These are phyloP conservation scores for Aspergillus sclerotialis DNA, from an alignment of 2,329 filamentous ascomycete genomes.

Conservation along the genomic window DNA sequence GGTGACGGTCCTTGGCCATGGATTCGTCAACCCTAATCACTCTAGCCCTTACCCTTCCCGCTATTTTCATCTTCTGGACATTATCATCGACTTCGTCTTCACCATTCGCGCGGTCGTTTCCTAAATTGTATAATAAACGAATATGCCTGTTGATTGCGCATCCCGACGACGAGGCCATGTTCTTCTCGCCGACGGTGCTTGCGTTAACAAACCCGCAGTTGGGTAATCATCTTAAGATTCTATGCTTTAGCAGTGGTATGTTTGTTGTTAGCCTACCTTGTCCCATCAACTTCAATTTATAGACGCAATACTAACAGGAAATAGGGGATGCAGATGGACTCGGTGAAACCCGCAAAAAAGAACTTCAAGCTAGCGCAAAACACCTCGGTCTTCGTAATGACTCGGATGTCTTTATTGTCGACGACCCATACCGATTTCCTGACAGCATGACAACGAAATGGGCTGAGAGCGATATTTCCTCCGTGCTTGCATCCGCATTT, in stretches of 20 bases:
- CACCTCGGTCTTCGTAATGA: constrained; percentile 65
- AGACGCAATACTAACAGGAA: no score
- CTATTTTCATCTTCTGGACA: constrained; percentile 38
- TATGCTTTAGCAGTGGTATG: constrained; percentile 80
- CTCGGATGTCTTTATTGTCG: constrained; percentile 79
- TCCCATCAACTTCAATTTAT: no score
- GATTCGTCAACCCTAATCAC: constrained; percentile 18
- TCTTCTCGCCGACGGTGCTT: constrained; percentile 85
- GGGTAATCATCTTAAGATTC: constrained; percentile 87
- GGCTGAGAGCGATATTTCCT: constrained; percentile 63
- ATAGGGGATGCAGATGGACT: constrained; percentile 81
- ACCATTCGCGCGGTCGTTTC: constrained; percentile 37
- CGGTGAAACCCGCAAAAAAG: constrained; percentile 72
- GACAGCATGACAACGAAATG: constrained; percentile 82
- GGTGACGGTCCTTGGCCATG: no score
- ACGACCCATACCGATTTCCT: constrained; percentile 68
- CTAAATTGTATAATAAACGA: constrained; percentile 69
- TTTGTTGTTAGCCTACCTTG: no score
- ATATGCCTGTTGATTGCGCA: constrained; percentile 92
- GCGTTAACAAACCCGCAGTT: constrained; percentile 72
- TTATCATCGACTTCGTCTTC: constrained; percentile 34
- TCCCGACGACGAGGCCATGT: constrained; percentile 99
- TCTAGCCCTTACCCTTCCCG: constrained; percentile 29
- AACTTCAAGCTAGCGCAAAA: constrained; percentile 74
- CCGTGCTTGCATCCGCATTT: constrained; percentile 66